Evolutionary conservation across 345 rosid species (phyloP), one percentile per base, ranked within the genome.

Genomic region (Pistacia atlantica): DNA sequence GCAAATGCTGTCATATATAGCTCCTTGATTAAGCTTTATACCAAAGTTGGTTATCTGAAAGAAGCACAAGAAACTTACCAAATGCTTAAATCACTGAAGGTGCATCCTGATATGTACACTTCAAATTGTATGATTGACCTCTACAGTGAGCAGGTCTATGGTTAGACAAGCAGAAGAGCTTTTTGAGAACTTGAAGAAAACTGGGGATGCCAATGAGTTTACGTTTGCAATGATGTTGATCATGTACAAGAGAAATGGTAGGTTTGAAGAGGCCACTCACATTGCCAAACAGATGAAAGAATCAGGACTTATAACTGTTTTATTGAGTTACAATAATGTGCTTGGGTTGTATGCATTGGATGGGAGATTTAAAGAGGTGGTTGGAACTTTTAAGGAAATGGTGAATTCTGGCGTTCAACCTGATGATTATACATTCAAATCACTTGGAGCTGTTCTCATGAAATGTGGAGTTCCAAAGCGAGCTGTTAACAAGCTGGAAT

Each of bases 101-200:
- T 28, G 48, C 81, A 79, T 65, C 89, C 89, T n/a, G 93, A 90
- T 75, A 82, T 78, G 54, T 92, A 87, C 74, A 81, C 91, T 20
- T 96, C 94, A 25, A 86, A 93, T 74, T 96, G 98, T 79, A 90
- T 96, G 97, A 89, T 92, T 78, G 92, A 92, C 72, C 91, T 93
- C 67, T 96, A 93, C 83, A 79, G 89, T 18, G 89, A 90, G 76
- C 84, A n/a, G 87, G 67, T 85, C 92, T 45, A 90, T 91, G 97
- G 90, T 90, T 73, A 82, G 80, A 77, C 87, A 88, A 83, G 95
- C 93, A 0, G 88, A 89, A 82, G 84, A 76, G n/a, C 77, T 92
- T 65, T 93, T 96, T 63, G 74, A 85, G 51, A 74, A 77, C 75
- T 73, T 96, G 90, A 93, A 91, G 83, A 83, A 67, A 75, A 85